A percentile compares a stretch with the other conserved stretches of the same genome.
phyloP scores from a whole-genome alignment of 345 rosid species.

The Clausena lansium region DNA sequence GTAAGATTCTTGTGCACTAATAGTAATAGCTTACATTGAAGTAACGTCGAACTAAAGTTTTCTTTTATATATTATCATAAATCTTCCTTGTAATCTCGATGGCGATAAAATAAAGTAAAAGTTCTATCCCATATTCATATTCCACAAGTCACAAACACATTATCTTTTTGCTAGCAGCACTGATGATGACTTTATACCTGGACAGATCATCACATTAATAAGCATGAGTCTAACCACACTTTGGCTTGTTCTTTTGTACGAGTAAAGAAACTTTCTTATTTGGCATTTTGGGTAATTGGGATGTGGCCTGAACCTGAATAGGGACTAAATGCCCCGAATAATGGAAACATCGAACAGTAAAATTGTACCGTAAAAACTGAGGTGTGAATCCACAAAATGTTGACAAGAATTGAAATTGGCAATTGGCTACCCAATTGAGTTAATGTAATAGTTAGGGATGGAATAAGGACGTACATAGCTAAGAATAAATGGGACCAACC shows the following conservation, averaged over 20 bases:
- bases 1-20: not conserved
- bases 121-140: not conserved
- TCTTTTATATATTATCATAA: not conserved
- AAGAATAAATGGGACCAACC: not conserved
- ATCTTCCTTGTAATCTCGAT: not conserved
- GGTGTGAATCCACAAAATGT: not conserved
- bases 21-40: constrained; percentile 11
- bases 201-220: not conserved
- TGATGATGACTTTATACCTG: not conserved
- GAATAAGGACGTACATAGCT: not conserved
- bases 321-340: not conserved
- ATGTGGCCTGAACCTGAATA: not conserved
- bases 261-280: not conserved
- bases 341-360: not conserved
- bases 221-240: not conserved
- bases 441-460: not conserved
- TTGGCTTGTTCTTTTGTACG: not conserved
- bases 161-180: not conserved
- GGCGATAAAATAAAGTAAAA: not conserved
- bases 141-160: not conserved
- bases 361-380: too few species aligned
- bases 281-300: not conserved
- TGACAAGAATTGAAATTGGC: not conserved
- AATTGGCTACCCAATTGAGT: not conserved
- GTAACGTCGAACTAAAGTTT: constrained; percentile 33